These are phyloP conservation scores for Penicillium sp. DNA, from an alignment of 2,329 filamentous ascomycete species.

Conservation along the genomic window DNA sequence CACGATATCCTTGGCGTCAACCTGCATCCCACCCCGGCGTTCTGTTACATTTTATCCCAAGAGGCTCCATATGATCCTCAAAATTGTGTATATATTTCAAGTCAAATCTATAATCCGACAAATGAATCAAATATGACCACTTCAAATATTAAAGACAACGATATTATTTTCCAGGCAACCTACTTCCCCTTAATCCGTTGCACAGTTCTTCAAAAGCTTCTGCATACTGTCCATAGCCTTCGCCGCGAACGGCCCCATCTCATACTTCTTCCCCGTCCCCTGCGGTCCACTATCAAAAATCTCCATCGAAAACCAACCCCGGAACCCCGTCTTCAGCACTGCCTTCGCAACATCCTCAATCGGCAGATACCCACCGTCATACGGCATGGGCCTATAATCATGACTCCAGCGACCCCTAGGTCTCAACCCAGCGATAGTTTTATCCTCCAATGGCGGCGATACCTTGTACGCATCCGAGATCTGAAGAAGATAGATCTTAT, in stretches of 20 bases:
- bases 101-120: conserved; percentile 2
- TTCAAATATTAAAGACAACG: neutral
- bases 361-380: conserved; percentile 68
- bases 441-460: conserved; percentile 53
- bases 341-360: conserved; percentile 64
- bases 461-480: conserved; percentile 72
- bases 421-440: conserved; percentile 55
- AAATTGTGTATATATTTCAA: conserved; percentile 4
- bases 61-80: conserved; percentile 1
- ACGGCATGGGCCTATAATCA: conserved; percentile 67
- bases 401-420: conserved; percentile 70
- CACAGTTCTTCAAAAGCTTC: conserved; percentile 45
- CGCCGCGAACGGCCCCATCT: conserved; percentile 50
- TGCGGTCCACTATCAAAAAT: conserved; percentile 64
- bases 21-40: conserved; percentile 25
- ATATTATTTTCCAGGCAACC: neutral
- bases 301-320: conserved; percentile 67
- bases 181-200: conserved; percentile 7
- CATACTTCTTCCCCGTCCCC: conserved; percentile 54
- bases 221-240: conserved; percentile 53
- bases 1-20: conserved; percentile 22
- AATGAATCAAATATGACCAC: neutral
- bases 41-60: conserved; percentile 5
- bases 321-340: conserved; percentile 66
- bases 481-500: conserved; percentile 73